These are phyloP conservation scores for Plasmodium vivax DNA, from an alignment of 169 alveolate species.

Conservation along the genomic window DNA sequence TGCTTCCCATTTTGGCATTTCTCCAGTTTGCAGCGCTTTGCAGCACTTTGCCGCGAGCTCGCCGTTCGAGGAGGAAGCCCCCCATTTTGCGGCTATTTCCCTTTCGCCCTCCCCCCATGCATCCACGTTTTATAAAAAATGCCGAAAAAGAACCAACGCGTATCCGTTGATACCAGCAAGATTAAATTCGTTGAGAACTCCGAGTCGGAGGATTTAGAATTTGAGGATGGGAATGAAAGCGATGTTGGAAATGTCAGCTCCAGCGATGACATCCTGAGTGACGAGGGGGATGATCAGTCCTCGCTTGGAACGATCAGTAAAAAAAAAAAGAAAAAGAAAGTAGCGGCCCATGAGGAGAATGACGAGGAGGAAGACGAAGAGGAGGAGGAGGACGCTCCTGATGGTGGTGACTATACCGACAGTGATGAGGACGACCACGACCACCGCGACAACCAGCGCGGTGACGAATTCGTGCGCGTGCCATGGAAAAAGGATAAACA, in stretches of 20 bases:
- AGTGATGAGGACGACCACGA: neutral
- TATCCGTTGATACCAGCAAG: slow-evolving; percentile 55
- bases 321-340: slow-evolving; percentile 9
- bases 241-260: slow-evolving; percentile 13
- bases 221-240: slow-evolving; percentile 17
- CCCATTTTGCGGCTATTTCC: neutral
- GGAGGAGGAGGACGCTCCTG: slow-evolving; percentile 23
- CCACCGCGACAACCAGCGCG: neutral
- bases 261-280: slow-evolving; percentile 18
- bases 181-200: slow-evolving; percentile 56
- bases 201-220: slow-evolving; percentile 70
- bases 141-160: slow-evolving; percentile 30
- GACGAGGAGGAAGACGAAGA: neutral
- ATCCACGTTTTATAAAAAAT: neutral
- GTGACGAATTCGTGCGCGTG: slow-evolving; percentile 27
- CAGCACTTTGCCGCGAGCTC: neutral
- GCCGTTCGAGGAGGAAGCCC: neutral
- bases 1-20: neutral
- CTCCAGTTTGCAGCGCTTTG: neutral
- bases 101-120: neutral
- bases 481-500: slow-evolving; percentile 69
- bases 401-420: slow-evolving; percentile 2
- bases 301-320: neutral
- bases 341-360: neutral
- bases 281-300: neutral